Evolutionary conservation across 163 green algal species (phyloP).

Genomic region (Chlorella variabilis): DNA sequence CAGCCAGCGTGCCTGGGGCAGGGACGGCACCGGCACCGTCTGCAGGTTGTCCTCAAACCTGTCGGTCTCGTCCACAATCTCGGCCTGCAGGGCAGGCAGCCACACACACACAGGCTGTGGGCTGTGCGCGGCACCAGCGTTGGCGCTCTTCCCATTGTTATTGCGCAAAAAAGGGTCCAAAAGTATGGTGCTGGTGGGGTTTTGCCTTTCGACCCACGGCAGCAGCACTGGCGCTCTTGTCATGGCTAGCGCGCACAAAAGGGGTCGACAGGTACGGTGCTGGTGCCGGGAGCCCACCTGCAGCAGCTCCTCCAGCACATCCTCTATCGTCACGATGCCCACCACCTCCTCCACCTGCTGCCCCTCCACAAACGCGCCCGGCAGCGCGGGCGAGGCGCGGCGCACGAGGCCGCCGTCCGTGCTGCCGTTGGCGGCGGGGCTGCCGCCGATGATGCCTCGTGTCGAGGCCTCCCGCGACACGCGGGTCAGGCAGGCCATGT

Average conservation of each 20-base stretch:
- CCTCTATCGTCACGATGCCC: conserved; percentile 57
- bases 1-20: not conserved
- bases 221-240: too few species aligned
- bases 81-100: conserved; percentile 16
- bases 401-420: not conserved
- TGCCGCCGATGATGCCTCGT: not conserved
- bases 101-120: too few species aligned
- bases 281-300: too few species aligned
- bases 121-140: too few species aligned
- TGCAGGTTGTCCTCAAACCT: conserved; percentile 45
- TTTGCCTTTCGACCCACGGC: too few species aligned
- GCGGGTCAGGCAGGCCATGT: conserved; percentile 85
- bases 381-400: not conserved
- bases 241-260: too few species aligned
- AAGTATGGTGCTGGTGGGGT: too few species aligned
- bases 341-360: conserved; percentile 50
- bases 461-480: not conserved
- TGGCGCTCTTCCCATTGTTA: too few species aligned
- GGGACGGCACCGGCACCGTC: conserved; percentile 7
- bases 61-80: conserved; percentile 93
- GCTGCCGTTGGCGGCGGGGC: not conserved
- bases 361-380: not conserved
- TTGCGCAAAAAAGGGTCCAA: too few species aligned
- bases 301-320: conserved; percentile 81
- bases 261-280: too few species aligned